Conservation (phyloP, 768 basidiomycete species). For the Mycena capillaripes region DNA sequence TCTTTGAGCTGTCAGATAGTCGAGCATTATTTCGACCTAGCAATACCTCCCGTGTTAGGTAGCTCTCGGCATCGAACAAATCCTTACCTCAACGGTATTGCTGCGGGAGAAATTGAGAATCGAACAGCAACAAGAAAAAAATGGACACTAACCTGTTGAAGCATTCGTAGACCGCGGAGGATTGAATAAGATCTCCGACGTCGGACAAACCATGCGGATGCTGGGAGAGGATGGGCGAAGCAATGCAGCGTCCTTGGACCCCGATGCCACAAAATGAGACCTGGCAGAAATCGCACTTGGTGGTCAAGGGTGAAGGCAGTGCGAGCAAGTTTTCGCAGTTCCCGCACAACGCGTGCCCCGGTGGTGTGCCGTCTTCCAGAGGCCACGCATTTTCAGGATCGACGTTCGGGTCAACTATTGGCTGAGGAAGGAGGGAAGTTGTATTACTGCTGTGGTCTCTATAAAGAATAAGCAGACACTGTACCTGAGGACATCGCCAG, state of each 20-base stretch:
- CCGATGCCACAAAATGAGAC: constrained; percentile 88
- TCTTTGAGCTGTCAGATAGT: constrained; percentile 76
- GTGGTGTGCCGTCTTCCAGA: constrained; percentile 82
- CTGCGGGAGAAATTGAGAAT: constrained; percentile 50
- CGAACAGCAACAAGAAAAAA: not conserved
- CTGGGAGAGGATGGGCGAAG: constrained; percentile 67
- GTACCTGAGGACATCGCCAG: constrained; percentile 88
- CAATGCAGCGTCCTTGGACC: constrained; percentile 80
- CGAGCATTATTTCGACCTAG: constrained; percentile 82
- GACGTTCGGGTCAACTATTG: constrained; percentile 77
- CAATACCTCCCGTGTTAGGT: not conserved
- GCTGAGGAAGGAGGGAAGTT: constrained; percentile 40
- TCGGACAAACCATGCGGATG: constrained; percentile 79
- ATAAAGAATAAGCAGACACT: too few species aligned
- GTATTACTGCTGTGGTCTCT: too few species aligned
- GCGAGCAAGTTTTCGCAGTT: constrained; percentile 88
- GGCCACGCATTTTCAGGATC: constrained; percentile 84
- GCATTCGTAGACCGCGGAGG: constrained; percentile 82
- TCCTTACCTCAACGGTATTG: constrained; percentile 72
- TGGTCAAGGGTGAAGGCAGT: constrained; percentile 79
- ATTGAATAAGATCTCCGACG: constrained; percentile 83
- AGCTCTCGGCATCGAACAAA: not conserved
- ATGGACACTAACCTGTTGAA: constrained; percentile 53
- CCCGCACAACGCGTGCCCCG: constrained; percentile 85
- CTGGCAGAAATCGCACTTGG: constrained; percentile 87